Base-by-base conservation (phyloP, 192 early-diverging fungal species). In the Linnemannia zychae region DNA sequence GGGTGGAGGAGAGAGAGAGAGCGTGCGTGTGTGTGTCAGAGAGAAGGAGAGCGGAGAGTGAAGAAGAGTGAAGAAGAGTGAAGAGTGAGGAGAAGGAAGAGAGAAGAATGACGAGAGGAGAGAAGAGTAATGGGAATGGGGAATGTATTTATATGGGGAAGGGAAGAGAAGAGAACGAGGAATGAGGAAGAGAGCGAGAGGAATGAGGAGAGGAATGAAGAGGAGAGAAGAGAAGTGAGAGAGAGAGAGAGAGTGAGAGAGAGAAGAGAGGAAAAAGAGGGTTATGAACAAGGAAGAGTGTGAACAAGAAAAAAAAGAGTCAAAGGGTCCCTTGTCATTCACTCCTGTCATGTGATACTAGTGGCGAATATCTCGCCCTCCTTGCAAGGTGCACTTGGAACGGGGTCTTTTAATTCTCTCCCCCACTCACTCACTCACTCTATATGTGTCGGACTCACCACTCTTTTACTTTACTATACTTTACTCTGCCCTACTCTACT, bases 81-180 rank as follows among this genome's bases (percentile, higher is more conserved):
- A 36, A 6, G 3, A 22, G 7, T 48, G n/a, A 12, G 63, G 44
- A 66, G 33, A 18, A 52, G 63, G 75, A 44, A 34, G n/a, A 1
- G 44, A 28, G 40, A 33, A 67, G 31, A 36, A 68, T n/a, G 34
- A 36, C 31, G 40, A 74, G 78, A 67, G 20, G 16, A 28, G 38
- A 46, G 40, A 20, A 50, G 24, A n/a, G 44, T 72, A 17, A 72
- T 52, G 72, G 57, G 63, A n/a, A 65, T 68, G 47, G 40, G 47
- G 57, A 44, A 44, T 44, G 40, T 44, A 44, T 44, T 6, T 44
- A 44, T 44, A 9, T 44, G 40, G 3, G 18, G 18, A 50, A 50
- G 1, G 16, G 49, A n/a, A 57, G 31, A 53, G 17, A 37, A 53
- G n/a, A 52, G 0, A 46, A 49, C 16, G 16, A 44, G 7, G 20